A percentile compares a stretch with the other conserved stretches of the same genome.
Evolutionary conservation across 768 basidiomycete genomes (phyloP).

Genomic region (Tricholoma saponaceum): DNA sequence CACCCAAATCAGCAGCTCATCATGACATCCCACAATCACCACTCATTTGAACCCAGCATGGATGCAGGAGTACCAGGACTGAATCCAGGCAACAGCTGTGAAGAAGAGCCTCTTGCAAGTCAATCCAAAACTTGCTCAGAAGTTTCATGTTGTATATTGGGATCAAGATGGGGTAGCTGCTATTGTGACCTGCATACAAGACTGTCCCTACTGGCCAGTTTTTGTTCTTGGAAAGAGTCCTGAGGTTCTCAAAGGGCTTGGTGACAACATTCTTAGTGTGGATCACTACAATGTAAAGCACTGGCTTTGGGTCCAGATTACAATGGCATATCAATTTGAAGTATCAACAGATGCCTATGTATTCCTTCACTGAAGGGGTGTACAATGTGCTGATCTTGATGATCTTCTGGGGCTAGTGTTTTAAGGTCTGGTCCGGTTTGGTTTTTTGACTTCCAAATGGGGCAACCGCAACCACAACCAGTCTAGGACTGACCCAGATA

Average conservation of each 20-base stretch:
- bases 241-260: neutral
- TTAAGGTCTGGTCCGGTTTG: no score
- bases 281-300: neutral
- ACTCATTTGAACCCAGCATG: neutral
- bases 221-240: neutral
- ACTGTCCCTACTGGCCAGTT: neutral
- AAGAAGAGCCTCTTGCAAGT: neutral
- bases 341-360: neutral
- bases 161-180: neutral
- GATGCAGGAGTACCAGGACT: neutral
- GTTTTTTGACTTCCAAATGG: no score
- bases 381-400: neutral
- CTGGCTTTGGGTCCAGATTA: neutral
- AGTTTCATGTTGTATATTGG: neutral
- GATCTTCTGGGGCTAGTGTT: neutral
- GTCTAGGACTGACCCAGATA: no score
- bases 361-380: neutral
- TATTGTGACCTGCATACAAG: neutral
- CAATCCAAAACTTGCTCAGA: neutral
- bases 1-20: neutral
- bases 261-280: neutral
- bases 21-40: neutral
- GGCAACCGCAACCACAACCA: no score
- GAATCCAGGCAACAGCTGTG: neutral
- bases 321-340: neutral